A percentile compares a stretch with the other conserved stretches of the same genome.
Conservation (phyloP, 192 early-diverging fungal genomes). For the Lunasporangiospora selenospora region DNA sequence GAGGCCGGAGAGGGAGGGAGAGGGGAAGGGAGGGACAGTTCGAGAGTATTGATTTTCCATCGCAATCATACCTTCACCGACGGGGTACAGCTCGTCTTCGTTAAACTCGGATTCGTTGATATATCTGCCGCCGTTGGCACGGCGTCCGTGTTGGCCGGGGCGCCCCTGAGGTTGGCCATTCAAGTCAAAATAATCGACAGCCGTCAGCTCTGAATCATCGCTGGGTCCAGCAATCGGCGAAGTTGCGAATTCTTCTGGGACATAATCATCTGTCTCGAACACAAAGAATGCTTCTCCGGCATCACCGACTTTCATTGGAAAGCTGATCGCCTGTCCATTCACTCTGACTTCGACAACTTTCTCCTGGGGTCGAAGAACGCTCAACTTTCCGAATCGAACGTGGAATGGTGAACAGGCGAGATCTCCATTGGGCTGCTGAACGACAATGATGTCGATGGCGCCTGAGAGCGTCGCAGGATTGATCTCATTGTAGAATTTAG, state of each 20-base stretch:
- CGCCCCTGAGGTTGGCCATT: constrained; percentile 16
- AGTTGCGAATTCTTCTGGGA: constrained; percentile 92
- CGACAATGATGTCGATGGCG: constrained; percentile 98
- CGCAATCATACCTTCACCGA: no score
- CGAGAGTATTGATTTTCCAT: no score
- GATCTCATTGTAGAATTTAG: constrained; percentile 93
- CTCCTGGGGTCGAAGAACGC: constrained; percentile 88
- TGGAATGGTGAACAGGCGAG: constrained; percentile 96
- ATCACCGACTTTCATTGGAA: constrained; percentile 97
- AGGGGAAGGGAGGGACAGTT: no score
- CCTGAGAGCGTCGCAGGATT: constrained; percentile 98
- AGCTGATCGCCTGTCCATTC: constrained; percentile 76
- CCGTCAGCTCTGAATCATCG: constrained; percentile 27
- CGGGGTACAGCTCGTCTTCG: no score
- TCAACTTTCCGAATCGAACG: constrained; percentile 97
- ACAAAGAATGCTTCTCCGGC: constrained; percentile 99
- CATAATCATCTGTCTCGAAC: constrained; percentile 87
- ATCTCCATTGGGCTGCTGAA: constrained; percentile 82
- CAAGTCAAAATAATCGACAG: constrained; percentile 47
- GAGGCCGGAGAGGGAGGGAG: no score
- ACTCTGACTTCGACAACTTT: constrained; percentile 90
- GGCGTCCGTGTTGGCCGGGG: no score
- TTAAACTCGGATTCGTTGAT: no score
- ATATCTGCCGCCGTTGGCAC: no score
- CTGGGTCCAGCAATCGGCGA: constrained; percentile 81